A percentile compares a stretch with the other conserved stretches of the same genome.
Conservation (phyloP, 2,329 filamentous ascomycete species). For the Leptographium galeiforme region DNA sequence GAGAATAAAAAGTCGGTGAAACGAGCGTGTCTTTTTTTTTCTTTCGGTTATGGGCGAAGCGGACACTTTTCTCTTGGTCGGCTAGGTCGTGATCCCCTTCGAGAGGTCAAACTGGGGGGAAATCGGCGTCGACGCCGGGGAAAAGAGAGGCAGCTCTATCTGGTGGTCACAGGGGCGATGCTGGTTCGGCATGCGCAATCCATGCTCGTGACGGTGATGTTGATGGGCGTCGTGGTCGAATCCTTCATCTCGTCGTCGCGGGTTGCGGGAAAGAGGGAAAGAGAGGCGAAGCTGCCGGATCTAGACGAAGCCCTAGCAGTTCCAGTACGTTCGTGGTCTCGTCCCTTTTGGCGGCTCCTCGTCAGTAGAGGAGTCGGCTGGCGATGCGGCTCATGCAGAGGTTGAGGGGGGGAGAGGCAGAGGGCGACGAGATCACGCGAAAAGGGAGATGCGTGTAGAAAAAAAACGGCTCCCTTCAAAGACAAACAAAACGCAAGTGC, state of each 20-base stretch:
- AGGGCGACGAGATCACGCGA: not conserved
- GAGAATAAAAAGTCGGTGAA: no score
- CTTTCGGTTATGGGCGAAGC: not conserved
- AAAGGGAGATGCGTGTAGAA: slow-evolving; percentile 8
- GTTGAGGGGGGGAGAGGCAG: not conserved
- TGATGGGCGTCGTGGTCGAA: slow-evolving; percentile 11
- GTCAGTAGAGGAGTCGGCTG: slow-evolving; percentile 7
- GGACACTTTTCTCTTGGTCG: not conserved
- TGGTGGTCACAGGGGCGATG: not conserved
- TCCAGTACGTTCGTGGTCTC: not conserved
- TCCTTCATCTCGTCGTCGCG: not conserved
- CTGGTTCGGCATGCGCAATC: slow-evolving; percentile 12
- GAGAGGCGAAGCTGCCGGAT: not conserved
- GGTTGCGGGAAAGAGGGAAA: not conserved
- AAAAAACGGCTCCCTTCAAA: slow-evolving; percentile 16
- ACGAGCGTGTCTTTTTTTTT: no score
- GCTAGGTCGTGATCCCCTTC: not conserved
- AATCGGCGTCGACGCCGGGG: not conserved
- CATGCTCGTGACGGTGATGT: slow-evolving; percentile 11
- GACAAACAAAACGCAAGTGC: not conserved
- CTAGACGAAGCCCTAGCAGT: not conserved
- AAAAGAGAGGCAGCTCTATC: not conserved
- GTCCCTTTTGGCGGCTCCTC: slow-evolving; percentile 8
- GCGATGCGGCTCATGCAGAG: slow-evolving; percentile 1
- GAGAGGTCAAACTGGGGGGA: not conserved